These are phyloP conservation scores for Gossypium gossypioides DNA, from an alignment of 441 rosid genomes.

Conservation along the genomic window DNA sequence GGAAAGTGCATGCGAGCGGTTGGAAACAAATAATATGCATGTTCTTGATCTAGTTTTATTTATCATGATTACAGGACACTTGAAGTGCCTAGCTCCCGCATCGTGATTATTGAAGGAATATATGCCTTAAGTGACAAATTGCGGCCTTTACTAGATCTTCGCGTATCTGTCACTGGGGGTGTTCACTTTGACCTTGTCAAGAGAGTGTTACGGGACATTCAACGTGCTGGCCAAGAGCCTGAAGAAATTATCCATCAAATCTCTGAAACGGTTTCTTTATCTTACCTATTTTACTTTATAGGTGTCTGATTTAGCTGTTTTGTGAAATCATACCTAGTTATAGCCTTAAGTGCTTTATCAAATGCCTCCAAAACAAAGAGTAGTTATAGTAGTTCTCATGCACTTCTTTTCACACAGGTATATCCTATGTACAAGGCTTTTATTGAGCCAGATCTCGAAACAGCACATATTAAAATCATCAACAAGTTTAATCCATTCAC, in stretches of 20 bases:
- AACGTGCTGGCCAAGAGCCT: conserved; percentile 95
- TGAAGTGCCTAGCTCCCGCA: conserved; percentile 82
- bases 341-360: background rate
- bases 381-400: background rate
- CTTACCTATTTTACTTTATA: conserved; percentile 17
- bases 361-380: background rate
- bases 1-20: background rate
- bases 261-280: conserved; percentile 70
- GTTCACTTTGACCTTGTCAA: conserved; percentile 95
- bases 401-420: conserved; percentile 40
- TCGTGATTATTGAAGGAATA: conserved; percentile 90
- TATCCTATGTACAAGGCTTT: conserved; percentile 98
- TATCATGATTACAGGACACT: conserved; percentile 47
- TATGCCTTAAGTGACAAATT: conserved; percentile 82
- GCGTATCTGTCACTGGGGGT: conserved; percentile 94
- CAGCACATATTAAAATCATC: conserved; percentile 84
- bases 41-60: conserved; percentile 10
- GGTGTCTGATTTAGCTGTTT: conserved; percentile 12
- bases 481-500: conserved; percentile 93
- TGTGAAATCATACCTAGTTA: background rate
- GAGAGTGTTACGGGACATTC: conserved; percentile 89
- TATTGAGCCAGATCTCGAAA: conserved; percentile 91
- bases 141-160: conserved; percentile 86
- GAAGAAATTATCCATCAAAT: conserved; percentile 95
- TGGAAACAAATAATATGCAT: conserved; percentile 5